Evolutionary conservation across 495 filamentous ascomycete genomes (phyloP).

Genomic region (Aspergillus heteromorphus): DNA sequence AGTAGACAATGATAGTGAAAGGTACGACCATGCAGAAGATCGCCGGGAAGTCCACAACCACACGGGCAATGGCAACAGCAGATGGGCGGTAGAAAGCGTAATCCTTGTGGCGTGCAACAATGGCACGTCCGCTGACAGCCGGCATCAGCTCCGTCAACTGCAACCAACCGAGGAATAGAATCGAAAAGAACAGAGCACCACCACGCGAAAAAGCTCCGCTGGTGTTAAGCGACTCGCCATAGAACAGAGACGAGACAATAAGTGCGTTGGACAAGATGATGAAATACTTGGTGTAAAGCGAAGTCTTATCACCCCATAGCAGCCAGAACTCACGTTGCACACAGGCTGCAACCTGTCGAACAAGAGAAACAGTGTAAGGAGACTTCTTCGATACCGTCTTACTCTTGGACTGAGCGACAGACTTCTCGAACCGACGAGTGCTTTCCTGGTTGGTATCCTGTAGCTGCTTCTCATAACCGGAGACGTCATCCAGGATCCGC

Average conservation of each 20-base stretch:
- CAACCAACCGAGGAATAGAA: slow-evolving; percentile 71
- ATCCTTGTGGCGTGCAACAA: slow-evolving; percentile 61
- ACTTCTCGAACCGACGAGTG: slow-evolving; percentile 63
- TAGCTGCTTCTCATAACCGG: slow-evolving; percentile 55
- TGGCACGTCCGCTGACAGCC: slow-evolving; percentile 56
- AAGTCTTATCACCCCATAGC: slow-evolving; percentile 64
- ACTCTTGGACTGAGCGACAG: slow-evolving; percentile 61
- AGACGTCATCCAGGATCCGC: slow-evolving; percentile 50
- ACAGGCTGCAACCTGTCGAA: slow-evolving; percentile 63
- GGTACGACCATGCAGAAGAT: slow-evolving; percentile 57
- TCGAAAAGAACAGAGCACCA: slow-evolving; percentile 67
- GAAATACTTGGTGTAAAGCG: slow-evolving; percentile 71
- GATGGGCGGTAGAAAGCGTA: slow-evolving; percentile 79
- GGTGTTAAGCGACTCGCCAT: slow-evolving; percentile 57
- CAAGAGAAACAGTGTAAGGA: slow-evolving; percentile 64
- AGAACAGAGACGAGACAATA: slow-evolving; percentile 71
- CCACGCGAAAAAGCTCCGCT: slow-evolving; percentile 64
- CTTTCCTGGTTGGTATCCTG: slow-evolving; percentile 56
- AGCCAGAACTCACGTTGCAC: slow-evolving; percentile 74
- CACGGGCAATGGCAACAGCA: slow-evolving; percentile 62
- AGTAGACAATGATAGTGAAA: slow-evolving; percentile 65
- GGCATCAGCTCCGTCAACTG: slow-evolving; percentile 67
- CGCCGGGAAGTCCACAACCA: slow-evolving; percentile 64
- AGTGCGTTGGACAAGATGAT: slow-evolving; percentile 71
- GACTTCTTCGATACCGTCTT: slow-evolving; percentile 64